These are phyloP conservation scores for Mycena galericulata DNA, from an alignment of 768 basidiomycete species.

Conservation along the genomic window DNA sequence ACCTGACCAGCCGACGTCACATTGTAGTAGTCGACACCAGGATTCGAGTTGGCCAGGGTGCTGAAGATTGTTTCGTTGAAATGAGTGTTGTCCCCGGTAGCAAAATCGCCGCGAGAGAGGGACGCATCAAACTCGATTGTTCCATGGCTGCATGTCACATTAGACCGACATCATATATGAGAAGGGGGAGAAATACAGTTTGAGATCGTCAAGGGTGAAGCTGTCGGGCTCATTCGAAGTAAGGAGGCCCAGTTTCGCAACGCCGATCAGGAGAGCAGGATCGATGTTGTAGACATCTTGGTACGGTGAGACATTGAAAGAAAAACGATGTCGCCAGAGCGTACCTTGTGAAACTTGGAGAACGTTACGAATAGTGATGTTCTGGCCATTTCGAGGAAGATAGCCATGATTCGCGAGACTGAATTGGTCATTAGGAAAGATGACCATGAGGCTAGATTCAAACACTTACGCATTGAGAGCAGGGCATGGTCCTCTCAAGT, in stretches of 20 bases:
- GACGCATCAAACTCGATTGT: slow-evolving; percentile 36
- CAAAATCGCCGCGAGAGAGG: slow-evolving; percentile 32
- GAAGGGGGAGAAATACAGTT: slow-evolving; percentile 20
- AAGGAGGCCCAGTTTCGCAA: slow-evolving; percentile 32
- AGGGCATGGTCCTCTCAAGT: slow-evolving; percentile 30
- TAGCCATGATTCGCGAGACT: slow-evolving; percentile 32
- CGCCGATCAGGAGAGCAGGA: slow-evolving; percentile 24
- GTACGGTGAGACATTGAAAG: not conserved
- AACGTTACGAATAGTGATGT: slow-evolving; percentile 26
- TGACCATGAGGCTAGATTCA: not conserved
- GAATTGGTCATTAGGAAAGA: too few relatives aligned
- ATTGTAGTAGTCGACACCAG: slow-evolving; percentile 33
- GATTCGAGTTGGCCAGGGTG: slow-evolving; percentile 35
- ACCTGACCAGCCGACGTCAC: slow-evolving; percentile 32
- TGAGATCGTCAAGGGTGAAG: slow-evolving; percentile 35
- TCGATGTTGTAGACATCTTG: slow-evolving; percentile 34
- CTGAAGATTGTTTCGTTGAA: slow-evolving; percentile 35
- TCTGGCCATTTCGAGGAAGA: slow-evolving; percentile 28
- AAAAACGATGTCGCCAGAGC: not conserved
- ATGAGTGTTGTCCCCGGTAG: slow-evolving; percentile 29
- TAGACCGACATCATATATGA: not conserved
- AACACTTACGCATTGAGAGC: slow-evolving; percentile 28
- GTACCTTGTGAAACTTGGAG: slow-evolving; percentile 25
- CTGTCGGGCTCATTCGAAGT: slow-evolving; percentile 34
- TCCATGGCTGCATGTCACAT: slow-evolving; percentile 22